Evolutionary conservation across 495 filamentous ascomycete genomes (phyloP), one percentile per base, ranked within the genome.

Genomic region (Sabuloglossum arenarium): DNA sequence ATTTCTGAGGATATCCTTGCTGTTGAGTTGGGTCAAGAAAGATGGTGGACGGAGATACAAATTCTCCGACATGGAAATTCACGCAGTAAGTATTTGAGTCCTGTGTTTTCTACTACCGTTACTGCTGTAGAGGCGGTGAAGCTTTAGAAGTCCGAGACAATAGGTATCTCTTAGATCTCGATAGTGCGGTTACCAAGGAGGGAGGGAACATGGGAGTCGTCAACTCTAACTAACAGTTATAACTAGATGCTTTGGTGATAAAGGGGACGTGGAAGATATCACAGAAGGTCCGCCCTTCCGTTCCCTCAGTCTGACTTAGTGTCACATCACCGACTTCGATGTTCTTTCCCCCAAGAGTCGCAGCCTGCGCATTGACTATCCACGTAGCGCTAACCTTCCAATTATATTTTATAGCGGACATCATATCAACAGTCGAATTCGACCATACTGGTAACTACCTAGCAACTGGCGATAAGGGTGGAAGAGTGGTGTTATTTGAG

Each of bases 261-360:
- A 98, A 74, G 91, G 91, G 58, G 91, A 98, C 72, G 93, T 97
- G 61, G 91, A 98, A 70, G 91, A 98, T 73, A 98, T 98, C 62
- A 98, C 91, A 73, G 91, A 98, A 86, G 90, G 90, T 94, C 76
- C 6, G 27, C 19, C 11, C 0, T 45, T 5, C 25, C 23, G 9
- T 19, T 29, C 24, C 19, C 42, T 47, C 31, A 21, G 11, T 28
- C 28, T 47, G 3, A 8, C 30, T 28, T 21, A 11, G 21, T 49
- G 12, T 58, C 16, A 49, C 55, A 19, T 2, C 19, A 34, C 23
- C 43, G 27, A 25, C 25, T 8, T 34, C 50, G 0, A 30, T 16
- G 49, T 6, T n/a, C 53, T 3, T 8, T 29, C 29, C 10, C 49
- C 24, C 6, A 23, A 29, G 25, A 28, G 28, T 11, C 32, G 28